Conservation (phyloP, 257 asterid species). For the Euphrasia confusa region DNA sequence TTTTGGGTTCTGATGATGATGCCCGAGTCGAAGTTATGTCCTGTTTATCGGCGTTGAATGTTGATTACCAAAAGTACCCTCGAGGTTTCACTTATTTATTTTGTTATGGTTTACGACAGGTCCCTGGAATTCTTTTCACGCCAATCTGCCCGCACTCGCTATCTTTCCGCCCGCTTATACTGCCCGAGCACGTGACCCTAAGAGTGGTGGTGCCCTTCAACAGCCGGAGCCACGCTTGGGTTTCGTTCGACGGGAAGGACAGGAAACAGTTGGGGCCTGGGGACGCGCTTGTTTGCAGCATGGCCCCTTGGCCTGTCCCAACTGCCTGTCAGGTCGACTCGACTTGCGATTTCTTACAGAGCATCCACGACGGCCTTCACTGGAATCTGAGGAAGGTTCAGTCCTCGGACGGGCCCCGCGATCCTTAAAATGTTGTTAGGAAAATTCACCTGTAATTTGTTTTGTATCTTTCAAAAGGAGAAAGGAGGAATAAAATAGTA, state of each 20-base stretch:
- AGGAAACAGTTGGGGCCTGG: conserved; percentile 78
- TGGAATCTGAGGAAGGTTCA: conserved; percentile 95
- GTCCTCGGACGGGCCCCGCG: conserved; percentile 76
- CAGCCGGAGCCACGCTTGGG: conserved; percentile 97
- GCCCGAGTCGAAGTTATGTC: too few relatives aligned
- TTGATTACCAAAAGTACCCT: too few relatives aligned
- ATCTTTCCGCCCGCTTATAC: conserved; percentile 84
- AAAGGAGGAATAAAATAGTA: too few relatives aligned
- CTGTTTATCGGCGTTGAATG: too few relatives aligned
- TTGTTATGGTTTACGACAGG: conserved; percentile 35
- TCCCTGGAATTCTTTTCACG: conserved; percentile 86
- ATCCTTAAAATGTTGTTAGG: conserved; percentile 21
- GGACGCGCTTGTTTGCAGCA: conserved; percentile 89
- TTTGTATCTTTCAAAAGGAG: too few relatives aligned
- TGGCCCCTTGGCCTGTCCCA: conserved; percentile 99
- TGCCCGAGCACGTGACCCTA: conserved; percentile 81
- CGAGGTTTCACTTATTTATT: too few relatives aligned
- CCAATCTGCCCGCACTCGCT: conserved; percentile 97
- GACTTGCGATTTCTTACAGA: conserved; percentile 69
- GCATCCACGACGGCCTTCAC: conserved; percentile 92
- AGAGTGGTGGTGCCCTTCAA: conserved; percentile 82
- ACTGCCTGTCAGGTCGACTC: conserved; percentile 86
- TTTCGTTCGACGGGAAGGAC: conserved; percentile 91
- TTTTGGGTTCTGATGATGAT: too few relatives aligned
- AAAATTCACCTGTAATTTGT: too few relatives aligned